Percentiles rank a stretch among this genome's conserved stretches.
phyloP scores from a whole-genome alignment of 1,139 yeast genomes.

The Geotrichum citri-aurantii region DNA sequence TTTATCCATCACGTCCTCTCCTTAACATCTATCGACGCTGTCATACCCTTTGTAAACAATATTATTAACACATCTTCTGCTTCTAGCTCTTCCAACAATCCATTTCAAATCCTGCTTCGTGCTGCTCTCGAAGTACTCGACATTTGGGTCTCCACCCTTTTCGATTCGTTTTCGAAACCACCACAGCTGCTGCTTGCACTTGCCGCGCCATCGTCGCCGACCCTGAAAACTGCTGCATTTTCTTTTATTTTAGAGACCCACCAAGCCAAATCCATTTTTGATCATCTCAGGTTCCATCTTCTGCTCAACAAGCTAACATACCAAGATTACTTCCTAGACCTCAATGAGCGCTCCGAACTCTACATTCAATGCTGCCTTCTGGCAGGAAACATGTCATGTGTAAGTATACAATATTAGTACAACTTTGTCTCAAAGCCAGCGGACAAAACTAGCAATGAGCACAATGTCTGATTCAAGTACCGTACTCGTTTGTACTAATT shows the following conservation, averaged over 20 bases:
- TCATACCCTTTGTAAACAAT: slow-evolving; percentile 10
- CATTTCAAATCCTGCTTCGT: neutral
- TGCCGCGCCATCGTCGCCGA: slow-evolving; percentile 8
- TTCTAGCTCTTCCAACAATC: neutral
- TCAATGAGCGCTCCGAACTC: slow-evolving; percentile 5
- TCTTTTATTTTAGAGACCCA: slow-evolving; percentile 15
- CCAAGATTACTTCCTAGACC: neutral
- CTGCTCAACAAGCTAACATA: neutral
- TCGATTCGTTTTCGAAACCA: slow-evolving; percentile 6
- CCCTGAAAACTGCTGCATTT: slow-evolving; percentile 2
- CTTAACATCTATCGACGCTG: slow-evolving; percentile 6
- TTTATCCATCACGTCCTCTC: neutral
- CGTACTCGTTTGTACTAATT: slow-evolving; percentile 2
- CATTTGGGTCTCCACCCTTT: slow-evolving; percentile 10
- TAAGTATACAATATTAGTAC: slow-evolving; percentile 16
- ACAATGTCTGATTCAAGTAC: neutral
- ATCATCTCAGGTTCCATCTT: neutral
- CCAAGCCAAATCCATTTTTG: slow-evolving; percentile 12
- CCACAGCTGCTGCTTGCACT: neutral
- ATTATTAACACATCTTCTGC: neutral
- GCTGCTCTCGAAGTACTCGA: slow-evolving; percentile 7
- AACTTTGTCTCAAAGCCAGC: neutral
- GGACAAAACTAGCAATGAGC: no score
- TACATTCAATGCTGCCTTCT: slow-evolving; percentile 28
- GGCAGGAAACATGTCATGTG: slow-evolving; percentile 29